A percentile compares a stretch with the other conserved stretches of the same genome.
phyloP scores from a whole-genome alignment of 805 yeast species.

The Candida verbasci region DNA sequence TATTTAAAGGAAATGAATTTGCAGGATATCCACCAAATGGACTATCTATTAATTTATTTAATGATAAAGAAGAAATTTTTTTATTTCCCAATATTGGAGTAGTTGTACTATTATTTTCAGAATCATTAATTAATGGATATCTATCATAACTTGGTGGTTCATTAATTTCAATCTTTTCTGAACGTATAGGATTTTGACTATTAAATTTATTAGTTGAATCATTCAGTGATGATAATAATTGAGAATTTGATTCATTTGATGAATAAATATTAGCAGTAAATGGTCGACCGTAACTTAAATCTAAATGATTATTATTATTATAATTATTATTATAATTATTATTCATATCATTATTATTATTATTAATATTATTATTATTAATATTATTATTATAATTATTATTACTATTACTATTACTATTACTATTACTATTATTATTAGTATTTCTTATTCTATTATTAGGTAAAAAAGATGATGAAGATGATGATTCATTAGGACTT shows the following conservation, averaged over 20 bases:
- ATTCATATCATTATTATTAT: too few relatives aligned
- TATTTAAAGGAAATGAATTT: constrained; percentile 78
- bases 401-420: too few relatives aligned
- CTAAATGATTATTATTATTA: background rate
- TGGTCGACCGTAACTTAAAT: constrained; percentile 2
- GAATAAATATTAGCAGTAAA: constrained; percentile 4
- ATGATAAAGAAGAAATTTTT: background rate
- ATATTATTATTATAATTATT: too few relatives aligned
- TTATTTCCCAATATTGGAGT: background rate
- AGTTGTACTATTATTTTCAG: background rate
- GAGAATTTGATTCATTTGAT: constrained; percentile 1
- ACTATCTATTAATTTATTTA: constrained; percentile 46
- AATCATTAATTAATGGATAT: constrained; percentile 48
- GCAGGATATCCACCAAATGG: constrained; percentile 99
- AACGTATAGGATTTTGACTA: background rate
- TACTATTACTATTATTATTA: too few relatives aligned
- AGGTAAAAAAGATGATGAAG: background rate
- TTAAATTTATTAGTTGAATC: background rate
- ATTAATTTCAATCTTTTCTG: constrained; percentile 15
- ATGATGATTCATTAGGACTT: background rate
- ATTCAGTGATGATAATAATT: background rate
- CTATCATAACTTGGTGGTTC: constrained; percentile 59
- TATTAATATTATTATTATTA: too few relatives aligned
- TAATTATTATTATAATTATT: too few relatives aligned
- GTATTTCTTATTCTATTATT: too few relatives aligned